Evolutionary conservation across 192 early-diverging fungal species (phyloP).

Genomic region (Coemansia sp.): DNA sequence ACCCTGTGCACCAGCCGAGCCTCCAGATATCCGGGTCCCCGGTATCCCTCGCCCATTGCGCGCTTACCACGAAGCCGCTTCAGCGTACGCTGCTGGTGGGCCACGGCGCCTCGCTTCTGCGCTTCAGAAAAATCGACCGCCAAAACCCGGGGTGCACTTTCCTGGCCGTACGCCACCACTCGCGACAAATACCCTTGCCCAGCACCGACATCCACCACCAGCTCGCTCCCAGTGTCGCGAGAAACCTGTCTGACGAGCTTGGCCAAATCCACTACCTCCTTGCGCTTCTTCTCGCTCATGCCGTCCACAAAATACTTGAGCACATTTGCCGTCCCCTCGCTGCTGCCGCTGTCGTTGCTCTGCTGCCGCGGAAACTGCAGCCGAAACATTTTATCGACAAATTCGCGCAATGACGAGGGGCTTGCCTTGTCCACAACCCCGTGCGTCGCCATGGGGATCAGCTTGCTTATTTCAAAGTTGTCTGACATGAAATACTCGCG

Average conservation of each 20-base stretch:
- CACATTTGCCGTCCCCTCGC: neutral
- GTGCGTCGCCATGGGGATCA: constrained; percentile 31
- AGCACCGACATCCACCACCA: constrained; percentile 48
- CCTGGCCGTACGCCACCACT: constrained; percentile 32
- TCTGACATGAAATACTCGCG: constrained; percentile 21
- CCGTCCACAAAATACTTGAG: constrained; percentile 36
- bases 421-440: constrained; percentile 8
- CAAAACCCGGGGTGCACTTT: constrained; percentile 14
- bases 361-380: constrained; percentile 27
- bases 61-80: constrained; percentile 20
- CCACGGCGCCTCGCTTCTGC: constrained; percentile 41
- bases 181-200: constrained; percentile 51
- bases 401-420: constrained; percentile 28
- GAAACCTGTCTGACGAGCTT: constrained; percentile 22
- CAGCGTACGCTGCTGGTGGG: constrained; percentile 14
- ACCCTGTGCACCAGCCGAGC: constrained; percentile 23
- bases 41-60: constrained; percentile 21
- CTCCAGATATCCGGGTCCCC: constrained; percentile 10
- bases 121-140: constrained; percentile 35
- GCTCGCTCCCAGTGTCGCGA: constrained; percentile 3
- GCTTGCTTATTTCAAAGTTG: constrained; percentile 11
- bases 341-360: neutral
- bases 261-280: constrained; percentile 43
- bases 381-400: constrained; percentile 22
- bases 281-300: constrained; percentile 48